phyloP scores from a whole-genome alignment of 2,329 filamentous ascomycete genomes.

The Neonectria neomacrospora region DNA sequence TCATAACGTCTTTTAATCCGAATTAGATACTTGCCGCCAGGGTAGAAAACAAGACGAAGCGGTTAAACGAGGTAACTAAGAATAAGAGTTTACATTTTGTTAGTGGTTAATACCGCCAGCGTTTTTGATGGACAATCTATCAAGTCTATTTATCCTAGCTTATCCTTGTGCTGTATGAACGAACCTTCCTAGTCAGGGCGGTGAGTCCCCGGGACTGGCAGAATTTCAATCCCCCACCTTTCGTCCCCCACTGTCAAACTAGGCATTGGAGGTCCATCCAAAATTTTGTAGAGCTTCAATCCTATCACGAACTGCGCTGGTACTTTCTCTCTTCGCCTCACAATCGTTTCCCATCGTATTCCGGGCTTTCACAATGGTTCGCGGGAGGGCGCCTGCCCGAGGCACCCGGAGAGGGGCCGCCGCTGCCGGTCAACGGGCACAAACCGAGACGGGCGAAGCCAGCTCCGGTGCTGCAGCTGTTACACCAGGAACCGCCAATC shows the following conservation, averaged over 20 bases:
- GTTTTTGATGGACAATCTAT: too few species aligned
- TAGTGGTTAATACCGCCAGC: too few species aligned
- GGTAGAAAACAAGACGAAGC: conserved; percentile 78
- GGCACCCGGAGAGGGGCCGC: conserved; percentile 48
- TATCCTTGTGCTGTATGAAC: conserved; percentile 22
- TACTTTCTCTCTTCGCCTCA: background rate
- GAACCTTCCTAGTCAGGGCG: conserved; percentile 23
- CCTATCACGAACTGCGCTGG: conserved; percentile 13
- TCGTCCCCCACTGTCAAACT: conserved; percentile 39
- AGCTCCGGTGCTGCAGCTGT: conserved; percentile 33
- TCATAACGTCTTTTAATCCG: conserved; percentile 89
- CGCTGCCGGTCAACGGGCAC: conserved; percentile 40
- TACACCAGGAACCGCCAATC: conserved; percentile 29
- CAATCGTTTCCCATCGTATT: background rate
- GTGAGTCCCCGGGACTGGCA: conserved; percentile 41
- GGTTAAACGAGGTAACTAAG: too few species aligned
- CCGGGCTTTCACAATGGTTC: conserved; percentile 43
- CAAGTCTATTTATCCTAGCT: background rate
- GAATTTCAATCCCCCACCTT: conserved; percentile 50
- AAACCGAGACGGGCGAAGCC: conserved; percentile 33
- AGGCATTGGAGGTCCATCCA: conserved; percentile 34
- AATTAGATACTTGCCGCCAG: conserved; percentile 89
- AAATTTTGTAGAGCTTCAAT: conserved; percentile 46
- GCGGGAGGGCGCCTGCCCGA: conserved; percentile 48
- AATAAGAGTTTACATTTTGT: too few species aligned